Evolutionary conservation across 345 rosid species (phyloP), one percentile per base, ranked within the genome.

Genomic region (Raphanus raphanistrum): DNA sequence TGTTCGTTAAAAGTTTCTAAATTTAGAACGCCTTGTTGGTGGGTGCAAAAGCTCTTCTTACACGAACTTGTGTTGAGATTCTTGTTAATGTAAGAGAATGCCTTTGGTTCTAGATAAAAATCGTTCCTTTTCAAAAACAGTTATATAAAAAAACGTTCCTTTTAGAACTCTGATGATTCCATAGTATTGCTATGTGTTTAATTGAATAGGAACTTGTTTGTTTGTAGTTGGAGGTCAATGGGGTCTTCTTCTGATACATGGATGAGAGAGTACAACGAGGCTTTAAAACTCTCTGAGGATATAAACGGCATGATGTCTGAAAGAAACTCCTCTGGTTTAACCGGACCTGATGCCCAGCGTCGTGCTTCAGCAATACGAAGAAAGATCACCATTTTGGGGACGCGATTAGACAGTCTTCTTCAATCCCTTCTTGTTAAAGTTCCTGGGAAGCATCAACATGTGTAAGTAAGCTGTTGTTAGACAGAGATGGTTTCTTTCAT

Each of bases 341-440:
- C 96, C 0, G 98, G 97, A 25, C 97, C 97, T 31, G 99, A 91
- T 50, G 77, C 93, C 38, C 97, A 92, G 77, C 96, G 99, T 21
- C 94, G 90, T 80, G 87, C 90, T 13, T 96, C 99, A 38, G 90
- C 97, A 0, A 86, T 85, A 25, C 85, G 98, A 74, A 90, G 99
- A 73, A 96, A 93, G 88, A 90, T 89, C 69, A 90, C 98, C 6
- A 95, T 95, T 63, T 80, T 95, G 31, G 91, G 94, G 70, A 95
- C 97, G 25, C 87, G 92, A 79, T 88, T 95, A 15, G 99, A 95
- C 80, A 85, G 89, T 77, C 82, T 95, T 66, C 92, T 95, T 66
- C 92, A 87, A 83, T 84, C 97, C 68, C 88, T 88, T 74, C 85
- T 95, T 68, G 74, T 90, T 6, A 90, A 82, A 82, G 92, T 90